These are phyloP conservation scores for Colletotrichum limetticola DNA, from an alignment of 2,329 filamentous ascomycete genomes.

Conservation along the genomic window DNA sequence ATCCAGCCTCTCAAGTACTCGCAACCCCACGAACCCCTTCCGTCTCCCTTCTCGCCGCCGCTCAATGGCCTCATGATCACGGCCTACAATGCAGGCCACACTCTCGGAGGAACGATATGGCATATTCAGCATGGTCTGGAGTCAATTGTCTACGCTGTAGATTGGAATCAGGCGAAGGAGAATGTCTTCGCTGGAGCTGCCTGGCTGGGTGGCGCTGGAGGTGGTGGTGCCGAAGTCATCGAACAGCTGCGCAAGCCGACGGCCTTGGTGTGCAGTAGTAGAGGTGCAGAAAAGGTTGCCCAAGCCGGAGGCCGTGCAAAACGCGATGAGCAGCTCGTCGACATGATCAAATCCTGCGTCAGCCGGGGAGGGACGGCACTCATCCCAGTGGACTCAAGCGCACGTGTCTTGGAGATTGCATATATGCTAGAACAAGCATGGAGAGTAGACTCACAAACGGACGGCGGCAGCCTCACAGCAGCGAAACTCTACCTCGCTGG, in stretches of 20 bases:
- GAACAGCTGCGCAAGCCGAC: constrained; percentile 94
- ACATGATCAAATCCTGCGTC: constrained; percentile 83
- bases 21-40: constrained; percentile 90
- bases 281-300: constrained; percentile 78
- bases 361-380: constrained; percentile 88
- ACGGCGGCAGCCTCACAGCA: constrained; percentile 61
- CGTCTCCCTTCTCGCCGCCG: constrained; percentile 88
- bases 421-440: constrained; percentile 95
- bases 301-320: constrained; percentile 79
- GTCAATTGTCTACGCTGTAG: constrained; percentile 96
- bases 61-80: constrained; percentile 93
- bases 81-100: constrained; percentile 96
- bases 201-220: constrained; percentile 86
- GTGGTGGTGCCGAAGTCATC: constrained; percentile 87
- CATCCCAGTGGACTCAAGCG: constrained; percentile 94
- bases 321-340: constrained; percentile 85
- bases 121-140: constrained; percentile 97
- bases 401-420: constrained; percentile 90
- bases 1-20: constrained; percentile 97
- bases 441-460: constrained; percentile 71
- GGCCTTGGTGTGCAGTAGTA: constrained; percentile 90
- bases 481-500: constrained; percentile 84
- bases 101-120: constrained; percentile 97
- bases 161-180: constrained; percentile 98
- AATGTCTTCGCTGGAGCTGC: constrained; percentile 94